A percentile compares a stretch with the other conserved stretches of the same genome.
Evolutionary conservation across 352 stramenopile genomes (phyloP).

Genomic region (Phytophthora niederhauseri): DNA sequence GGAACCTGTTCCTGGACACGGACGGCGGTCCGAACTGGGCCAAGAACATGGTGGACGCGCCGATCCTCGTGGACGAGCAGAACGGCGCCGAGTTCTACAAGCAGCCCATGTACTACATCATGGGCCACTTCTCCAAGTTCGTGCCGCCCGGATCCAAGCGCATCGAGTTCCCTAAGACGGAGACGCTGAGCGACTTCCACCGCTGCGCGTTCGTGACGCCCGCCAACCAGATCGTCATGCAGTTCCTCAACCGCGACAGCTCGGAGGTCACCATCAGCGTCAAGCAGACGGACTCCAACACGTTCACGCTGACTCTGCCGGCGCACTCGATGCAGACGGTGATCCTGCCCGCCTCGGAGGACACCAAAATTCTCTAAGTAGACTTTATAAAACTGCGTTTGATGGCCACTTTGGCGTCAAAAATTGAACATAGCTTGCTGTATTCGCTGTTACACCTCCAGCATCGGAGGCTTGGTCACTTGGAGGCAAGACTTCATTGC

Average conservation of each 20-base stretch:
- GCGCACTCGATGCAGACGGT: conserved; percentile 32
- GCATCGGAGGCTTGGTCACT: too few relatives aligned
- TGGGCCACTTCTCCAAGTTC: conserved; percentile 82
- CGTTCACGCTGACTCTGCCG: conserved; percentile 22
- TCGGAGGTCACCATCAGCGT: conserved; percentile 43
- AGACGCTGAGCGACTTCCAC: conserved; percentile 40
- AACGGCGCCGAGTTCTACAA: conserved; percentile 76
- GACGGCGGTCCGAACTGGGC: conserved; percentile 77
- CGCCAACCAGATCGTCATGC: conserved; percentile 44
- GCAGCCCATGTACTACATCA: conserved; percentile 82
- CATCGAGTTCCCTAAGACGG: conserved; percentile 43
- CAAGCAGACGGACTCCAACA: conserved; percentile 31
- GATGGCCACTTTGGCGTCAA: neutral
- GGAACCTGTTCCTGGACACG: conserved; percentile 85
- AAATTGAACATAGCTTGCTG: neutral
- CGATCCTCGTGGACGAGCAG: conserved; percentile 69
- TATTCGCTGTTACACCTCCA: too few relatives aligned
- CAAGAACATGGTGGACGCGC: conserved; percentile 71
- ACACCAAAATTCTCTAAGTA: conserved; percentile 26
- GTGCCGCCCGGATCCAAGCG: conserved; percentile 50
- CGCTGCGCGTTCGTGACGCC: conserved; percentile 47
- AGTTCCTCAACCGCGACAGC: conserved; percentile 45
- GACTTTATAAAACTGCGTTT: neutral
- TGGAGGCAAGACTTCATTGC: too few relatives aligned
- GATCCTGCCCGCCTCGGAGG: conserved; percentile 21